Conservation (phyloP, 192 early-diverging fungal genomes). For the Linnemannia hyalina region DNA sequence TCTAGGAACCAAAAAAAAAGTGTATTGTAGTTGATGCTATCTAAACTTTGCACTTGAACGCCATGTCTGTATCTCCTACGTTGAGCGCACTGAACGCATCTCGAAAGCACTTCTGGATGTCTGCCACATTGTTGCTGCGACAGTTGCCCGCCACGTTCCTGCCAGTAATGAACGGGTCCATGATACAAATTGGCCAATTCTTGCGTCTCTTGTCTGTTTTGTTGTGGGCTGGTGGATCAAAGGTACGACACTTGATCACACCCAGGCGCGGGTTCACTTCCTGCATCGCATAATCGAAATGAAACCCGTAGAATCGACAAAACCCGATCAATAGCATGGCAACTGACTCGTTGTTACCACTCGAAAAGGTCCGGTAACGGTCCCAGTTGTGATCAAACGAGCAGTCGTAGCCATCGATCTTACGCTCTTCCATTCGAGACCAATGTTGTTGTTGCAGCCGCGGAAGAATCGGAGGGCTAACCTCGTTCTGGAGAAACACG, state of each 20-base stretch:
- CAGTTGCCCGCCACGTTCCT: constrained; percentile 4
- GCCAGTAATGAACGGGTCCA: not conserved
- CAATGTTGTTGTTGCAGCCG: not conserved
- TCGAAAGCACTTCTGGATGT: not conserved
- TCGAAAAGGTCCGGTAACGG: not conserved
- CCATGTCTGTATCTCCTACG: not conserved
- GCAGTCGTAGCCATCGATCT: not conserved
- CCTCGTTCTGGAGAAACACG: not conserved
- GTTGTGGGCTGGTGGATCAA: not conserved
- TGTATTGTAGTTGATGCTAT: too few relatives aligned
- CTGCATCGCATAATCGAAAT: not conserved
- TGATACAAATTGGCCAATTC: not conserved
- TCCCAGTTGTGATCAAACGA: not conserved
- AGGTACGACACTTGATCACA: not conserved
- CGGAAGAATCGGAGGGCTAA: not conserved
- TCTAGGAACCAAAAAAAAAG: too few relatives aligned
- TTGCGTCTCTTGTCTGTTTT: not conserved
- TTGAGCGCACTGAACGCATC: not conserved
- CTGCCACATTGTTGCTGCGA: not conserved
- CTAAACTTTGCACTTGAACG: not conserved
- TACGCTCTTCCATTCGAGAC: not conserved
- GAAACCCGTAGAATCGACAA: not conserved
- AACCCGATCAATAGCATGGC: not conserved
- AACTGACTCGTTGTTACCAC: too few relatives aligned
- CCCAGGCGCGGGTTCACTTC: constrained; percentile 3